Evolutionary conservation across 148 eudicot species (phyloP).

Genomic region (Vaccinium vitisidaea): DNA sequence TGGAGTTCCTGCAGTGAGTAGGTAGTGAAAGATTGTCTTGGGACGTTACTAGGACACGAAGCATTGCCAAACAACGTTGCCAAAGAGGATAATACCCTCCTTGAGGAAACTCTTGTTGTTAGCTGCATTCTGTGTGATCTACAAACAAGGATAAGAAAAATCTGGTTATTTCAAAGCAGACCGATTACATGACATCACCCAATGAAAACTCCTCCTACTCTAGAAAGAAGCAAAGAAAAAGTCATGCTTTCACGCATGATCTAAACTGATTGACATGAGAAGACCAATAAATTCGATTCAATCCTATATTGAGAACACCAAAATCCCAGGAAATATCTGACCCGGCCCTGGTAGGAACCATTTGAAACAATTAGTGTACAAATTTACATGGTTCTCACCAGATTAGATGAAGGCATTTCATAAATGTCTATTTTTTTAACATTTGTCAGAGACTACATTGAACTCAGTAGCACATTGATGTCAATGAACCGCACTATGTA

Average conservation of each 20-base stretch:
- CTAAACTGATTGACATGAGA: neutral
- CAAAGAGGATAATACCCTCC: slow-evolving; percentile 34
- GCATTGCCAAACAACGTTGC: slow-evolving; percentile 24
- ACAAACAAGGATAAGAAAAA: slow-evolving; percentile 14
- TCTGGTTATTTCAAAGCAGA: neutral
- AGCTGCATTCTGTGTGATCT: slow-evolving; percentile 49
- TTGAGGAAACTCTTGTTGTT: slow-evolving; percentile 26
- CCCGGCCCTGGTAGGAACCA: neutral
- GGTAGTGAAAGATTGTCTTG: slow-evolving; percentile 22
- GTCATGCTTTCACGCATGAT: neutral
- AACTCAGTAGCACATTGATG: neutral
- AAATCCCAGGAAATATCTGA: neutral
- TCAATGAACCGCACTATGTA: neutral
- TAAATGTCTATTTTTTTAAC: neutral
- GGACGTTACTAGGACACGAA: slow-evolving; percentile 14
- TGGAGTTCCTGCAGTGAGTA: slow-evolving; percentile 15
- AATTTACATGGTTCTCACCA: neutral
- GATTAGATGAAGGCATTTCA: neutral
- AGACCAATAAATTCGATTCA: neutral
- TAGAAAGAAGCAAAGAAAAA: neutral
- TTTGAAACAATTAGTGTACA: neutral
- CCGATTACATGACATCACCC: neutral
- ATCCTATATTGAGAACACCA: neutral
- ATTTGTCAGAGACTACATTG: neutral
- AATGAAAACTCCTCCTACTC: neutral